Evolutionary conservation across 139 green algal genomes (phyloP).

Genomic region (Penium margaritaceum): DNA sequence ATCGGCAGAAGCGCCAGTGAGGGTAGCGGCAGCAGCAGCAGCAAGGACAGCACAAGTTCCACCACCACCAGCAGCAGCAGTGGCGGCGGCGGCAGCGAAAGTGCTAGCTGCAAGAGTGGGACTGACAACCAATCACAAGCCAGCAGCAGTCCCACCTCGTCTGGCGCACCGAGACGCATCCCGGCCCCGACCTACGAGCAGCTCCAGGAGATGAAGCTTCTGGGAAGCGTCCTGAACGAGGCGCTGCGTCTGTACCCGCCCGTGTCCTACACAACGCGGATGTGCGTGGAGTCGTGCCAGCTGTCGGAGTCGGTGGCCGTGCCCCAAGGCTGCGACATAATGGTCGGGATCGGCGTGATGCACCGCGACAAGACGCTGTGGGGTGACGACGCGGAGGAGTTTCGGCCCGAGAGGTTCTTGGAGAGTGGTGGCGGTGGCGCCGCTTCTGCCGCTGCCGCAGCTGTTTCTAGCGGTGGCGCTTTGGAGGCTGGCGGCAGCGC

Average conservation of each 20-base stretch:
- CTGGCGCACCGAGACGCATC: too few species aligned
- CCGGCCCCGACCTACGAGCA: constrained; percentile 42
- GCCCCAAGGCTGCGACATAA: constrained; percentile 80
- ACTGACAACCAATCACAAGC: too few species aligned
- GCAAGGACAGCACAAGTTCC: too few species aligned
- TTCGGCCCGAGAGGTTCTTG: constrained; percentile 81
- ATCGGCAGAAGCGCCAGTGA: too few species aligned
- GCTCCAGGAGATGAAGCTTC: constrained; percentile 6
- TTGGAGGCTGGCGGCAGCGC: too few species aligned
- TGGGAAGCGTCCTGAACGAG: constrained; percentile 64
- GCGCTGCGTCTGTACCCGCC: constrained; percentile 85
- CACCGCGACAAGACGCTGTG: constrained; percentile 80
- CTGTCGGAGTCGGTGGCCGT: constrained; percentile 57
- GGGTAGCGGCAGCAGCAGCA: constrained; percentile 59
- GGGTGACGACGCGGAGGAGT: constrained; percentile 55
- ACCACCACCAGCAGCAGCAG: too few species aligned
- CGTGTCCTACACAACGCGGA: constrained; percentile 82
- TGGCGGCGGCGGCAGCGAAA: too few species aligned
- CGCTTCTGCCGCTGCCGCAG: too few species aligned
- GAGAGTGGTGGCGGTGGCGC: constrained; percentile 71
- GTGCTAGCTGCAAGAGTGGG: too few species aligned
- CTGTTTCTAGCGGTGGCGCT: too few species aligned
- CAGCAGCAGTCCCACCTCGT: too few species aligned
- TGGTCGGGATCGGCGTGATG: constrained; percentile 83
- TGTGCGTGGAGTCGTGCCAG: constrained; percentile 63